These are phyloP conservation scores for Linnemannia zychae DNA, from an alignment of 192 early-diverging fungal species.

Conservation along the genomic window DNA sequence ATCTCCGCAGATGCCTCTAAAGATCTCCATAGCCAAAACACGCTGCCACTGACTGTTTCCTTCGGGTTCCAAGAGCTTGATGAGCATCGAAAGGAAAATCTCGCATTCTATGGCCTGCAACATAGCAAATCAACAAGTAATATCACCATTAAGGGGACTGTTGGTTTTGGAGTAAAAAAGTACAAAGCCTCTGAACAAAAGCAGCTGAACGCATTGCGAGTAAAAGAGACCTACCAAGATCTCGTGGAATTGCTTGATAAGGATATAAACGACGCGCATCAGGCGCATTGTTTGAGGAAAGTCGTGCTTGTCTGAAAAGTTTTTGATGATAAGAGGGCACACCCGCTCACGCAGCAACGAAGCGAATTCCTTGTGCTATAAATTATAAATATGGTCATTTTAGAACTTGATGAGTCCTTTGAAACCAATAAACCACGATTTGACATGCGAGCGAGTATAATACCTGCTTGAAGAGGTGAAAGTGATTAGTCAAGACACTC, in stretches of 20 bases:
- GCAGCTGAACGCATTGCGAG: neutral
- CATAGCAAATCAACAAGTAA: neutral
- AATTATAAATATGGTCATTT: neutral
- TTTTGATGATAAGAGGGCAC: constrained; percentile 91
- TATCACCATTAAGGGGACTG: constrained; percentile 2
- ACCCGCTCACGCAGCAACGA: constrained; percentile 82
- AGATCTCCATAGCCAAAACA: constrained; percentile 85
- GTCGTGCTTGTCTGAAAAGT: constrained; percentile 91
- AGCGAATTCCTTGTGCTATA: constrained; percentile 79
- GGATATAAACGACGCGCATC: constrained; percentile 82
- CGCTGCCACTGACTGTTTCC: constrained; percentile 81
- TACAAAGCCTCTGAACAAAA: neutral
- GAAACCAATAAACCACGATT: neutral
- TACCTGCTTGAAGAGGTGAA: constrained; percentile 80
- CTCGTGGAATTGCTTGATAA: constrained; percentile 83
- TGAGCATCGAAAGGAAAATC: constrained; percentile 91
- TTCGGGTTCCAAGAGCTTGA: constrained; percentile 85
- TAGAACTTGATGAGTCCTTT: neutral
- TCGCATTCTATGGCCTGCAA: constrained; percentile 90
- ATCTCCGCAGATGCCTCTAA: constrained; percentile 76
- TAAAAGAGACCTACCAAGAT: constrained; percentile 66
- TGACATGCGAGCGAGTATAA: neutral
- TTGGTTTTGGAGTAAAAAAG: neutral
- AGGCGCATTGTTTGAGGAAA: constrained; percentile 88
- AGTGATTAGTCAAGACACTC: constrained; percentile 85